These are phyloP conservation scores for Thyridium curvatum DNA, from an alignment of 2,329 filamentous ascomycete species.

Conservation along the genomic window DNA sequence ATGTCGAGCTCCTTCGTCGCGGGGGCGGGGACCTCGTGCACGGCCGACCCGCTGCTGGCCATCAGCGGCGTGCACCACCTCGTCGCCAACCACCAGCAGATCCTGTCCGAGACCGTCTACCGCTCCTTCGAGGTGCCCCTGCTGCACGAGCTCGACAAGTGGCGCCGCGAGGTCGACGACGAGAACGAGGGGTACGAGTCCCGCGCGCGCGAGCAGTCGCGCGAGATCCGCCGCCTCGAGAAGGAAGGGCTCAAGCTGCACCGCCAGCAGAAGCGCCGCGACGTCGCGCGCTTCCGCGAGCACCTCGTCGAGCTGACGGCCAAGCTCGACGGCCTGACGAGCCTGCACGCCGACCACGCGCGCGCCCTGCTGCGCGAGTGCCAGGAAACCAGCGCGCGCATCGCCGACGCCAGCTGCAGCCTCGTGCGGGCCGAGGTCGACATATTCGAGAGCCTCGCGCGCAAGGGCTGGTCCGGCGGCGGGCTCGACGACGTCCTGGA, in stretches of 20 bases:
- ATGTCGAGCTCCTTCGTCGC: conserved; percentile 42
- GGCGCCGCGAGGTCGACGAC: conserved; percentile 57
- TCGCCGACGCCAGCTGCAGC: conserved; percentile 59
- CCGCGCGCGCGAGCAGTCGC: conserved; percentile 46
- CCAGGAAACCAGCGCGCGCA: conserved; percentile 56
- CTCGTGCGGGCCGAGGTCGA: conserved; percentile 63
- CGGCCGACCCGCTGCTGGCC: conserved; percentile 56
- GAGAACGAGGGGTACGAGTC: conserved; percentile 56
- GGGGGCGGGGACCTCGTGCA: conserved; percentile 40
- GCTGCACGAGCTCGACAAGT: conserved; percentile 62
- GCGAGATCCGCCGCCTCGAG: conserved; percentile 57
- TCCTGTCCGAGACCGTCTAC: conserved; percentile 63
- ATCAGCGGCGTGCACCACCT: conserved; percentile 61
- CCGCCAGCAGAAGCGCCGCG: conserved; percentile 45
- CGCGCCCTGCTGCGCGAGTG: conserved; percentile 53
- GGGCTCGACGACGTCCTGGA: conserved; percentile 61
- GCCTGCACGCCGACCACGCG: conserved; percentile 55
- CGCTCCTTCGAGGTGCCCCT: conserved; percentile 62
- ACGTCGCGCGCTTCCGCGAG: conserved; percentile 55
- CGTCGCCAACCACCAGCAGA: conserved; percentile 64
- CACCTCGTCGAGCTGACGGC: conserved; percentile 58
- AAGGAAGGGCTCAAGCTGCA: conserved; percentile 60
- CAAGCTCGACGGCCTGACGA: conserved; percentile 56
- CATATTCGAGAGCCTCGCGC: conserved; percentile 60
- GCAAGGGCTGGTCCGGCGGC: conserved; percentile 63